Evolutionary conservation across 495 filamentous ascomycete species (phyloP), one percentile per base, ranked within the genome.

Genomic region (Lophiotrema nucula): DNA sequence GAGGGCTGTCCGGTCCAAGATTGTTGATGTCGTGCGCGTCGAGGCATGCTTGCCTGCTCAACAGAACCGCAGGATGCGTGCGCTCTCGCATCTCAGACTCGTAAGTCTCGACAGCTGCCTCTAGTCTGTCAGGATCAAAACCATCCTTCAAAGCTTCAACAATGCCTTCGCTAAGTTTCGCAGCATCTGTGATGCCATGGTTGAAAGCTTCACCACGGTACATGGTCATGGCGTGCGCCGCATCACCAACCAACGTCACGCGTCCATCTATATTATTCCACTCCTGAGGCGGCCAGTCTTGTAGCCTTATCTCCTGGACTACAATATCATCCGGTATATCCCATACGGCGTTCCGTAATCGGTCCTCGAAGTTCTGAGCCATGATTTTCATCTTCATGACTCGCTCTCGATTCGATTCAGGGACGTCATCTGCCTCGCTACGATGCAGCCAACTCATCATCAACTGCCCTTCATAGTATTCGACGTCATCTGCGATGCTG

Each of bases 121-220:
- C 8, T 5, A 52, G 37, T 3, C 24, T 19, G 2, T 42, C 44
- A n/a, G 19, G 10, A 52, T 59, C 39, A 12, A 23, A 25, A 10
- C 33, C 45, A 13, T 49, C 55, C 39, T 66, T 55, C 47, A 67
- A 64, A 3, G 53, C 43, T 22, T 41, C 44, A 1, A 25, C 33
- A 12, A 57, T 25, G 1, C 31, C 4, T n/a, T 57, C 44, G 19
- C 45, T 48, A 37, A 16, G 48, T 33, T 16, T 70, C 39, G 22
- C 67, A 1, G 61, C 70, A 55, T 80, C 77, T 5, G 67, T 70
- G 31, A 80, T 74, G 22, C 74, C 72, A 51, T 80, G 73, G 19
- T 78, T 77, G 16, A 78, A 60, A 0, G 76, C 77, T 64, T 80
- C 76, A 1, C 76, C 77, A 15, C 77, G 76, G 46, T 78, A 57